Evolutionary conservation across 371 early-diverging fungal genomes (phyloP).

Genomic region (Apophysomyces sp.): DNA sequence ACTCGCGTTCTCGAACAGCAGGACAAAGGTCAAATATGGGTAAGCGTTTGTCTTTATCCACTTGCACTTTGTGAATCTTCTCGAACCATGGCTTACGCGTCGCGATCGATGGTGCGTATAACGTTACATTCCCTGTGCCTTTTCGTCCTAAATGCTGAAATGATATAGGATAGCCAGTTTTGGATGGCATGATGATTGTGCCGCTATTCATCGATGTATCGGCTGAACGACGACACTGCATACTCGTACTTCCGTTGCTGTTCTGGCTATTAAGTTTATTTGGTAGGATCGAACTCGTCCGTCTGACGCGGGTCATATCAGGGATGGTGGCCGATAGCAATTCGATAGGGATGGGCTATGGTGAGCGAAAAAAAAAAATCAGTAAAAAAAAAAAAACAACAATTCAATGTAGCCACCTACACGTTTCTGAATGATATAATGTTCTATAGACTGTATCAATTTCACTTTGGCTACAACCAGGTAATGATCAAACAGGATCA

Average conservation of each 20-base stretch:
- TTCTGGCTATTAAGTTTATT: conserved; percentile 30
- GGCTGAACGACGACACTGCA: conserved; percentile 4
- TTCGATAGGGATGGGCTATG: conserved; percentile 79
- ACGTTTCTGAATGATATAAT: conserved; percentile 34
- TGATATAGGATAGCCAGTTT: conserved; percentile 61
- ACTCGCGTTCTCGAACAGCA: conserved; percentile 21
- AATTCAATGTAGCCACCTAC: conserved; percentile 11
- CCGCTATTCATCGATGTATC: conserved; percentile 1
- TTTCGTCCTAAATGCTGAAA: conserved; percentile 77
- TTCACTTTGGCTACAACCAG: conserved; percentile 40
- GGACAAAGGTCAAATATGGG: conserved; percentile 62
- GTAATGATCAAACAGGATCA: conserved; percentile 45
- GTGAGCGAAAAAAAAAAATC: neutral
- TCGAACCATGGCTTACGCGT: conserved; percentile 84
- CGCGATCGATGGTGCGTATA: conserved; percentile 74
- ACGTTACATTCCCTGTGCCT: conserved; percentile 54
- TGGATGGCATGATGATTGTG: conserved; percentile 5
- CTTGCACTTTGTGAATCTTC: conserved; percentile 72
- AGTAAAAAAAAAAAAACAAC: neutral
- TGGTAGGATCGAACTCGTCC: conserved; percentile 45
- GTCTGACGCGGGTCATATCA: conserved; percentile 11
- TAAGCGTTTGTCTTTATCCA: conserved; percentile 48
- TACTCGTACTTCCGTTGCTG: neutral
- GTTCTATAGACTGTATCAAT: conserved; percentile 21
- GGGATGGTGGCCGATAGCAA: conserved; percentile 41